These are phyloP conservation scores for Scheffersomyces ergatensis DNA, from an alignment of 805 yeast genomes.

Conservation along the genomic window DNA sequence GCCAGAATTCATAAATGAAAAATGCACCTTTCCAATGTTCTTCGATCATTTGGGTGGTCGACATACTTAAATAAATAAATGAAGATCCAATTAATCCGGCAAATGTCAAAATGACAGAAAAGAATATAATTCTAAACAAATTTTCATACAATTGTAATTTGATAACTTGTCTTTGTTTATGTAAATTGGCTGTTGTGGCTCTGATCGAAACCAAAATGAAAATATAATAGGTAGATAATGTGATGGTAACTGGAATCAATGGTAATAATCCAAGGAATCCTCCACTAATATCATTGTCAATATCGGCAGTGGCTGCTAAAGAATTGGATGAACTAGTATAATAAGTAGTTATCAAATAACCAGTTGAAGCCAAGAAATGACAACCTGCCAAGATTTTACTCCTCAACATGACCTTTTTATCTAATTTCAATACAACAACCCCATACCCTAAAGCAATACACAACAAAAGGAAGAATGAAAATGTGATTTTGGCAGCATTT, in stretches of 20 bases:
- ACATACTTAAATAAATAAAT: slow-evolving; percentile 69
- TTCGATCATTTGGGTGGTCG: slow-evolving; percentile 74
- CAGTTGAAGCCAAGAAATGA: slow-evolving; percentile 34
- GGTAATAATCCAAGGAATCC: slow-evolving; percentile 49
- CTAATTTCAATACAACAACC: slow-evolving; percentile 83
- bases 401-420: slow-evolving; percentile 67
- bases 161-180: slow-evolving; percentile 85
- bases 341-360: slow-evolving; percentile 35
- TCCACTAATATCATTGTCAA: slow-evolving; percentile 50
- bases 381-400: slow-evolving; percentile 41
- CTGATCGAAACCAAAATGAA: slow-evolving; percentile 71
- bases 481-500: slow-evolving; percentile 78
- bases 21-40: slow-evolving; percentile 90
- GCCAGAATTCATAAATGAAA: slow-evolving; percentile 92
- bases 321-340: slow-evolving; percentile 23
- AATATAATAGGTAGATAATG: slow-evolving; percentile 72
- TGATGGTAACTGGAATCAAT: slow-evolving; percentile 67
- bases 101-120: slow-evolving; percentile 66
- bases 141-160: slow-evolving; percentile 84
- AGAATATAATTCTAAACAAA: slow-evolving; percentile 70
- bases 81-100: slow-evolving; percentile 70
- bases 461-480: slow-evolving; percentile 81
- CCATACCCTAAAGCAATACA: slow-evolving; percentile 93
- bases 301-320: slow-evolving; percentile 22
- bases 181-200: slow-evolving; percentile 68